A percentile compares a stretch with the other conserved stretches of the same genome.
Conservation (phyloP, 2,329 filamentous ascomycete genomes). For the Alternaria sp. region DNA sequence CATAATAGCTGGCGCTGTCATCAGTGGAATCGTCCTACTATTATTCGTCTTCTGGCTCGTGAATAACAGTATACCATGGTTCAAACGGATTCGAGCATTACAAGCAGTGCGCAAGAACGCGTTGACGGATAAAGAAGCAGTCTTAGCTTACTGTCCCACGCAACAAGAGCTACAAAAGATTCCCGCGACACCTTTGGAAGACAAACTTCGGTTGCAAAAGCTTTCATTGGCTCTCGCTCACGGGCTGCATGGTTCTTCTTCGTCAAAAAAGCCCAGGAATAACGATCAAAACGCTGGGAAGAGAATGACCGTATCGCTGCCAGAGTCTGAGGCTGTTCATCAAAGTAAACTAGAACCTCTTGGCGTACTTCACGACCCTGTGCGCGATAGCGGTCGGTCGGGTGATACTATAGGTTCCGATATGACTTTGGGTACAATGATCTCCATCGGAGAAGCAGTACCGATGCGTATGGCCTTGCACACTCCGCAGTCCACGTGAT, state of each 20-base stretch:
- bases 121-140: background rate
- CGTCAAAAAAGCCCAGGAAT: background rate
- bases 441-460: conserved; percentile 1
- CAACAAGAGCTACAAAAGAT: background rate
- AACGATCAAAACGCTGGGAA: background rate
- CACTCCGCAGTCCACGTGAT: background rate
- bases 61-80: background rate
- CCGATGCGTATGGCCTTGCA: background rate
- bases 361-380: background rate
- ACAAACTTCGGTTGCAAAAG: background rate
- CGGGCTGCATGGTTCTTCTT: background rate
- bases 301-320: background rate
- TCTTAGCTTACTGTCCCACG: background rate
- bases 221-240: background rate
- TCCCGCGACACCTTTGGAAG: background rate
- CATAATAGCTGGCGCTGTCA: background rate
- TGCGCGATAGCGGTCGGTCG: background rate
- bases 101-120: background rate
- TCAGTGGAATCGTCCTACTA: background rate
- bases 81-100: background rate
- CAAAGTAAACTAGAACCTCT: background rate
- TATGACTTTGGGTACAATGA: background rate
- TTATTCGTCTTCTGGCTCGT: background rate
- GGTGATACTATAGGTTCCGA: background rate
- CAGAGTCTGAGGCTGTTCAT: background rate